Evolutionary conservation across 1,284 basidiomycete species (phyloP).

Genomic region (Trichosporon faecale): DNA sequence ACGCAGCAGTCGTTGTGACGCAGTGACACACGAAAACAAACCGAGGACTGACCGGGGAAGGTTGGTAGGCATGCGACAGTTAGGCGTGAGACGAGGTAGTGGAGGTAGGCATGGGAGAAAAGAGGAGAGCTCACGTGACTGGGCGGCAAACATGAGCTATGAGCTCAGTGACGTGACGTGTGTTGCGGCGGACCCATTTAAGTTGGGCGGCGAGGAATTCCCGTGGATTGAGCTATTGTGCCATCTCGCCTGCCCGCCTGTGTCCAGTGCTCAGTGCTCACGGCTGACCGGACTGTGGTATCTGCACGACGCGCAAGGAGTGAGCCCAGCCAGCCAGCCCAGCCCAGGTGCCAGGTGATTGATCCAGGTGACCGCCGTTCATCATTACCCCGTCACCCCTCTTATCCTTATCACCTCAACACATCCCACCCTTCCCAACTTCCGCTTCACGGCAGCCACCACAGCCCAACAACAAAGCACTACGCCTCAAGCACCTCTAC

Average conservation of each 20-base stretch:
- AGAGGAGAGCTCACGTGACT: background rate
- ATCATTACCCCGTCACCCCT: slow-evolving; percentile 1
- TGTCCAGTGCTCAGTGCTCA: too few species aligned
- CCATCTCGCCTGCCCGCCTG: background rate
- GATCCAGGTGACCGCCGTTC: slow-evolving; percentile 3
- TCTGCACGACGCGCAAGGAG: too few species aligned
- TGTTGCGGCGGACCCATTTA: background rate
- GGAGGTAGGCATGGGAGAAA: background rate
- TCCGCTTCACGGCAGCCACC: background rate
- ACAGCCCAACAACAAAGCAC: too few species aligned
- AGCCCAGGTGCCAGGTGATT: background rate
- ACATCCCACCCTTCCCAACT: background rate
- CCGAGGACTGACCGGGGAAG: background rate
- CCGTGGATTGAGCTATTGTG: background rate
- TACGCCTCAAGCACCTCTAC: too few species aligned
- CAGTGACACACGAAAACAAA: background rate
- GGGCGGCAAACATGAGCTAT: background rate
- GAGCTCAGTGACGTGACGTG: background rate
- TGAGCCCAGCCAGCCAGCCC: background rate
- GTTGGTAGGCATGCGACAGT: background rate
- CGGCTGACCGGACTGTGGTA: too few species aligned
- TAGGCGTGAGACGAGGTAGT: background rate
- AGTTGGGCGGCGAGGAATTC: background rate
- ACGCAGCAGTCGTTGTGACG: background rate
- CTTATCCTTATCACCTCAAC: slow-evolving; percentile 7